phyloP scores from a whole-genome alignment of 768 basidiomycete species.

The Udeniomyces megalosporus region DNA sequence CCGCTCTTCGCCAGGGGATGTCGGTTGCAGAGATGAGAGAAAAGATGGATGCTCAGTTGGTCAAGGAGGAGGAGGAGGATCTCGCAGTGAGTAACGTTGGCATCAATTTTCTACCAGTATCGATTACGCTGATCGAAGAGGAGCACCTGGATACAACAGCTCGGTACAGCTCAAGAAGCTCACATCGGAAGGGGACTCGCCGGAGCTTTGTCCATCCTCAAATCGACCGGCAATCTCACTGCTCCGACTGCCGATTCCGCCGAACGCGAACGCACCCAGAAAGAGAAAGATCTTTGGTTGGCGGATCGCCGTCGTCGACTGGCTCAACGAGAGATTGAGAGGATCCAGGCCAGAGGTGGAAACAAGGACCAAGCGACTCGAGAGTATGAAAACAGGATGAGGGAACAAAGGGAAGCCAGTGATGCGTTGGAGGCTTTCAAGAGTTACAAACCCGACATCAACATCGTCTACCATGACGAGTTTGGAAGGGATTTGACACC shows the following conservation, averaged over 20 bases:
- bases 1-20: constrained; percentile 29
- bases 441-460: constrained; percentile 90
- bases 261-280: constrained; percentile 67
- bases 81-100: constrained; percentile 23
- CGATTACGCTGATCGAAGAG: too few species aligned
- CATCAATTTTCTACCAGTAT: too few species aligned
- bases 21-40: constrained; percentile 32
- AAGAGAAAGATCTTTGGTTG: constrained; percentile 76
- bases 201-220: constrained; percentile 66
- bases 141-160: too few species aligned
- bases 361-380: constrained; percentile 84
- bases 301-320: constrained; percentile 62
- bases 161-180: constrained; percentile 40
- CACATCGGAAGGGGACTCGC: constrained; percentile 72
- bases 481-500: constrained; percentile 71
- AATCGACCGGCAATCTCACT: constrained; percentile 54
- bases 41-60: constrained; percentile 49
- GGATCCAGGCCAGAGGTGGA: constrained; percentile 46
- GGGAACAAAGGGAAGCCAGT: constrained; percentile 81
- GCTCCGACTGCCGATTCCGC: constrained; percentile 47
- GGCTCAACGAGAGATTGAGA: constrained; percentile 65
- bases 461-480: constrained; percentile 92
- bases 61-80: constrained; percentile 39
- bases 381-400: constrained; percentile 80
- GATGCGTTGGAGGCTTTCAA: constrained; percentile 67